phyloP scores from a whole-genome alignment of 2,329 filamentous ascomycete species.

The Ophiostoma sp. region DNA sequence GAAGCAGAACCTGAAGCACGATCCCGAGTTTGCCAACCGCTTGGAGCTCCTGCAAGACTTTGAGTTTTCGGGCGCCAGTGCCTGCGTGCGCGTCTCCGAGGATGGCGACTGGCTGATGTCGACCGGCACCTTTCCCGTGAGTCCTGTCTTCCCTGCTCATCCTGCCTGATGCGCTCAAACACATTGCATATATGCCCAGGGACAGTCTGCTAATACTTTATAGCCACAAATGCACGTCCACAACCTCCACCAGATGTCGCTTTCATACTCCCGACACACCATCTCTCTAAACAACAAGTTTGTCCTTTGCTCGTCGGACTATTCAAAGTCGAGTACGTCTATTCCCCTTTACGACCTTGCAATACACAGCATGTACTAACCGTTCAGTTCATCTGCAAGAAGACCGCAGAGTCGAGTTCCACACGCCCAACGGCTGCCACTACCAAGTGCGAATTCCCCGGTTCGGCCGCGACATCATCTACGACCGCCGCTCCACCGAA shows the following conservation, averaged over 20 bases:
- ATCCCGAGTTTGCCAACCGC: constrained; percentile 86
- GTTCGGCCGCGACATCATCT: constrained; percentile 85
- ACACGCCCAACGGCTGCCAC: constrained; percentile 81
- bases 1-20: constrained; percentile 87
- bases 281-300: constrained; percentile 89
- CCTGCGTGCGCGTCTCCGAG: constrained; percentile 82
- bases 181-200: no score
- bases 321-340: constrained; percentile 68
- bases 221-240: constrained; percentile 80
- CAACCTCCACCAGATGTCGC: constrained; percentile 82
- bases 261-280: constrained; percentile 92
- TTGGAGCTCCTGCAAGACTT: constrained; percentile 96
- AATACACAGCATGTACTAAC: background rate
- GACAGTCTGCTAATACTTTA: background rate
- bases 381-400: constrained; percentile 71
- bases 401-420: constrained; percentile 87
- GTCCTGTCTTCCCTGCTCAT: constrained; percentile 30
- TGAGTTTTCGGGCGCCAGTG: constrained; percentile 78
- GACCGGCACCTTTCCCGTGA: constrained; percentile 64
- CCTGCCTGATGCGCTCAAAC: background rate
- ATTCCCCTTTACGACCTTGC: background rate
- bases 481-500: constrained; percentile 76
- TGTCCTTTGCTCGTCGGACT: constrained; percentile 79
- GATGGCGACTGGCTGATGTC: constrained; percentile 98
- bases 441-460: constrained; percentile 84